Conservation (phyloP, 306 rosid genomes). For the Trifolium pratense region DNA sequence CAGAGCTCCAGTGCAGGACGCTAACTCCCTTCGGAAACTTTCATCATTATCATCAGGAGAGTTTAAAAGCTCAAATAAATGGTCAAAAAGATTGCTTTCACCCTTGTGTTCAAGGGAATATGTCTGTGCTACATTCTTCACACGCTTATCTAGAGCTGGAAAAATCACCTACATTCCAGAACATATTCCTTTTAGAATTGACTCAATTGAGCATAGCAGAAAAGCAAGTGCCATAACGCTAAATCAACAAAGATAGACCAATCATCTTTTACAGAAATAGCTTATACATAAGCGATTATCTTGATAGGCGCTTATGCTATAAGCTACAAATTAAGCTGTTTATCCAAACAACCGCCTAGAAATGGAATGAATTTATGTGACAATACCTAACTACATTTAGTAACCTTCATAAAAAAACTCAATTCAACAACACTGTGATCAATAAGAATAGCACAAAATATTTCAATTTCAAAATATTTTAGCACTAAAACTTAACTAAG, state of each 20-base stretch:
- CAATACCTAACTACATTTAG: slow-evolving; percentile 15
- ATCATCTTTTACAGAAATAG: too few relatives aligned
- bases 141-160: slow-evolving; percentile 96
- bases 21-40: slow-evolving; percentile 85
- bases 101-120: slow-evolving; percentile 98
- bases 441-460: slow-evolving; percentile 11
- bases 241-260: slow-evolving; percentile 5
- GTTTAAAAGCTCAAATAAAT: slow-evolving; percentile 77
- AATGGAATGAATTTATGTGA: slow-evolving; percentile 12
- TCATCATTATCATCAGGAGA: slow-evolving; percentile 68
- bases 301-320: too few relatives aligned
- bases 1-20: slow-evolving; percentile 92
- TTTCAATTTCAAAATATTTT: slow-evolving; percentile 28
- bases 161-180: slow-evolving; percentile 81
- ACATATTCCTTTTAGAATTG: slow-evolving; percentile 38
- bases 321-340: too few relatives aligned
- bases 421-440: background rate
- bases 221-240: slow-evolving; percentile 26
- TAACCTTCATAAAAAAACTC: slow-evolving; percentile 4
- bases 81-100: slow-evolving; percentile 83
- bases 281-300: too few relatives aligned
- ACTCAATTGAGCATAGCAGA: slow-evolving; percentile 17
- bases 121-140: slow-evolving; percentile 97
- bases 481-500: slow-evolving; percentile 4
- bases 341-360: background rate